A percentile compares a stretch with the other conserved stretches of the same genome.
phyloP scores from a whole-genome alignment of 371 early-diverging fungal genomes.

The Haplosporangium sp. region DNA sequence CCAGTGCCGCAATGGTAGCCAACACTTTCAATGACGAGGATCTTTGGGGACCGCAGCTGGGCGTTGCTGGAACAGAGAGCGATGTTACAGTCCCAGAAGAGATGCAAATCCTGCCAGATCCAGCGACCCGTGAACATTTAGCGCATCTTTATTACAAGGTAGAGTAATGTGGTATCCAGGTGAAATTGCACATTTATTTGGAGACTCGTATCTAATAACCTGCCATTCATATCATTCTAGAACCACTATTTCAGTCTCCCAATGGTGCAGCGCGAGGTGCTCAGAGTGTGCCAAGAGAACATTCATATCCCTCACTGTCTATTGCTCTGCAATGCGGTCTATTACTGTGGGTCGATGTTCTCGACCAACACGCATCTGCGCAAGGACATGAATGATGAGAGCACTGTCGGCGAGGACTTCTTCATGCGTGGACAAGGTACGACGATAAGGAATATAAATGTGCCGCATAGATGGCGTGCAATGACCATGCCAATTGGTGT shows the following conservation, averaged over 20 bases:
- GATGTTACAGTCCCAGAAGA: conserved; percentile 35
- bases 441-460: background rate
- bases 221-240: conserved; percentile 7
- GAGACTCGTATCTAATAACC: background rate
- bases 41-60: conserved; percentile 38
- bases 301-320: conserved; percentile 48
- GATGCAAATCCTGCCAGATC: conserved; percentile 24
- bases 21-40: conserved; percentile 30
- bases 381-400: conserved; percentile 37
- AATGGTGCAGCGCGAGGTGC: conserved; percentile 47
- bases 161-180: background rate
- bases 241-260: conserved; percentile 37
- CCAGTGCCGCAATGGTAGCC: conserved; percentile 31
- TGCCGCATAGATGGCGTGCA: background rate
- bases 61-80: conserved; percentile 14
- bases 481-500: too few relatives aligned
- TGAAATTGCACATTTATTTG: background rate
- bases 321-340: conserved; percentile 50
- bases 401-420: conserved; percentile 51
- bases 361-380: conserved; percentile 31
- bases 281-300: conserved; percentile 48
- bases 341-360: conserved; percentile 52
- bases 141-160: conserved; percentile 33
- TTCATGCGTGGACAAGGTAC: conserved; percentile 52
- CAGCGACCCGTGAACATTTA: conserved; percentile 18